Conservation (phyloP, 1,139 yeast genomes). For the Meyerozyma elateridarum region DNA sequence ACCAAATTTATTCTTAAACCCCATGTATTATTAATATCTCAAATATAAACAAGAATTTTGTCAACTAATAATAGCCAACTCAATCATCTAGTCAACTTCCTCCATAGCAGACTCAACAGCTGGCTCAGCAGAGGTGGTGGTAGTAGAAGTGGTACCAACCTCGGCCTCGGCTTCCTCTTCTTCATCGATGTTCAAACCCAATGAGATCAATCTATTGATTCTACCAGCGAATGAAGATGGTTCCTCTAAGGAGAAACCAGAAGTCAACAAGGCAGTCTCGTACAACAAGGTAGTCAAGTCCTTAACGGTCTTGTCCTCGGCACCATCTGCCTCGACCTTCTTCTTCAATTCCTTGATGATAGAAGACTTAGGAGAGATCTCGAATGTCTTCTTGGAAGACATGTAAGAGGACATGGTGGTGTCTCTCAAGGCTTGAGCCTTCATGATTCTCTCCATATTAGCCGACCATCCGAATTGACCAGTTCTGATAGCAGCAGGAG, state of each 20-base stretch:
- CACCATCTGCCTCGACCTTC: constrained; percentile 96
- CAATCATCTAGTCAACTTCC: constrained; percentile 78
- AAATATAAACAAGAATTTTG: constrained; percentile 4
- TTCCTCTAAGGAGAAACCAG: constrained; percentile 98
- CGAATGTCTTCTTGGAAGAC: constrained; percentile 99
- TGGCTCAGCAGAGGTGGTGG: constrained; percentile 54
- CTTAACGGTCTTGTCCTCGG: constrained; percentile 97
- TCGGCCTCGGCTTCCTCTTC: constrained; percentile 55
- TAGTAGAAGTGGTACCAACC: constrained; percentile 43
- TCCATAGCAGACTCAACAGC: constrained; percentile 96
- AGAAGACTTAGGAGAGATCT: constrained; percentile 94
- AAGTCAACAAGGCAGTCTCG: constrained; percentile 97
- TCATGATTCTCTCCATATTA: constrained; percentile 99
- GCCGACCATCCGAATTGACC: constrained; percentile 99
- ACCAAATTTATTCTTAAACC: neutral
- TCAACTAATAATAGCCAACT: constrained; percentile 1
- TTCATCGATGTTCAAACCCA: constrained; percentile 97
- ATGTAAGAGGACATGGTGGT: constrained; percentile 98
- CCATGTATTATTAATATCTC: constrained; percentile 1
- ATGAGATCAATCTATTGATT: constrained; percentile 96
- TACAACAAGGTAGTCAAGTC: constrained; percentile 93
- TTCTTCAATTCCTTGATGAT: constrained; percentile 92
- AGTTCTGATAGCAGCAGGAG: constrained; percentile 99
- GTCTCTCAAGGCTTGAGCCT: constrained; percentile 99
- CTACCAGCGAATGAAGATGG: constrained; percentile 97